Evolutionary conservation across 306 rosid genomes (phyloP), one percentile per base, ranked within the genome.

Genomic region (Carpinus fangiana): DNA sequence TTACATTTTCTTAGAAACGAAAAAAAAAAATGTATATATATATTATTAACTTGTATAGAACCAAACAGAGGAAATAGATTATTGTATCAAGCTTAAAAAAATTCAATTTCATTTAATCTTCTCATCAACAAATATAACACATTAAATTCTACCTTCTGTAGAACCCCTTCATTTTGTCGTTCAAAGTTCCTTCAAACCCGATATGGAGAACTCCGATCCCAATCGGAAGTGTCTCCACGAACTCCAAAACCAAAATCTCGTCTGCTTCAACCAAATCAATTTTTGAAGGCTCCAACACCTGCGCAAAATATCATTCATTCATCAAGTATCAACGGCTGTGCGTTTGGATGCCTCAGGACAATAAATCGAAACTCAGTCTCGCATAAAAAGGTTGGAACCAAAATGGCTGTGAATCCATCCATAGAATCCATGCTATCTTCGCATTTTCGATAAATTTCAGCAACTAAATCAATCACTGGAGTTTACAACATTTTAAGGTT

Each of bases 81-180:
- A 57, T 57, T 21, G 13, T 21, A 2, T 48, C 52, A 48, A 48
- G 52, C 52, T 48, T 2, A 13, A 9, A 12, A 3, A 9, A 9
- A 12, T 0, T 48, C 12, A n/a, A n/a, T 11, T 48, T 12, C 12
- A 11, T 48, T 1, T 11, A 48, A 9, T 12, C 12, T 48, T 48
- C 52, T 48, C 52, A 48, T 48, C 16, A 12, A 48, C 52, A 3
- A 48, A 48, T 10, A 41, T n/a, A n/a, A n/a, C n/a, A n/a, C n/a
- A n/a, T n/a, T n/a, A 48, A 48, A 48, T 11, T 12, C 68, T 84
- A 87, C 98, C 98, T 92, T 85, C 90, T 82, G 82, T 87, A 95
- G 76, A 95, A 92, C 2, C 98, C 98, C 86, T 92, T 95, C 97
- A 91, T 91, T 73, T 79, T 84, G 84, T 95, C 97, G 73, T 90